Conservation (phyloP, 352 stramenopile species). For the Pythium chondricola region DNA sequence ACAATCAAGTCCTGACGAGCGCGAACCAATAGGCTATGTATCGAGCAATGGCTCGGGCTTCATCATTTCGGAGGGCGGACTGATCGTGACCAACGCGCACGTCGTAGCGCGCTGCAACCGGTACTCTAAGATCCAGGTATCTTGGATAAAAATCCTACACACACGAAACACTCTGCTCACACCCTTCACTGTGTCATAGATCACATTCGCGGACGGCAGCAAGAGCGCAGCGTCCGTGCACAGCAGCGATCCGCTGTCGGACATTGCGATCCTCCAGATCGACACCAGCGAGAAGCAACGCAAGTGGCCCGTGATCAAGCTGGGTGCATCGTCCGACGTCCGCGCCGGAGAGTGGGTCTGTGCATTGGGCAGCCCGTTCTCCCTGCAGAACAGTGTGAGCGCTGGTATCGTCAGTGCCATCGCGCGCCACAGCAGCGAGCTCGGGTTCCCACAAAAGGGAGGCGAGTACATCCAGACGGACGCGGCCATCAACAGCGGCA, state of each 20-base stretch:
- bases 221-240: constrained; percentile 75
- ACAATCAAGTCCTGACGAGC: too few species aligned
- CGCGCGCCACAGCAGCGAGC: constrained; percentile 82
- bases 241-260: constrained; percentile 81
- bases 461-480: constrained; percentile 93
- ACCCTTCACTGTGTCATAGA: constrained; percentile 24
- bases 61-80: constrained; percentile 79
- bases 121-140: constrained; percentile 76
- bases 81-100: constrained; percentile 92
- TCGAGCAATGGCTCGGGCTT: constrained; percentile 90
- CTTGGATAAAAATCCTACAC: neutral
- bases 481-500: constrained; percentile 91
- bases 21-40: constrained; percentile 36
- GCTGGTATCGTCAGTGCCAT: constrained; percentile 90
- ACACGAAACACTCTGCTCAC: neutral
- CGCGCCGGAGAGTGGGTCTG: constrained; percentile 90
- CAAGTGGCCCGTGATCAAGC: constrained; percentile 63
- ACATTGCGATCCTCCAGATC: constrained; percentile 90
- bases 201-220: constrained; percentile 82
- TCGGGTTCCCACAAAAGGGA: constrained; percentile 74
- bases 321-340: constrained; percentile 69
- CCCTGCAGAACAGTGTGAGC: constrained; percentile 89
- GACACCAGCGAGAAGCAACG: constrained; percentile 41
- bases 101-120: constrained; percentile 81
- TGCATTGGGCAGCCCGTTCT: constrained; percentile 88